These are phyloP conservation scores for Apiotrichum laibachii DNA, from an alignment of 1,284 basidiomycete genomes.

Conservation along the genomic window DNA sequence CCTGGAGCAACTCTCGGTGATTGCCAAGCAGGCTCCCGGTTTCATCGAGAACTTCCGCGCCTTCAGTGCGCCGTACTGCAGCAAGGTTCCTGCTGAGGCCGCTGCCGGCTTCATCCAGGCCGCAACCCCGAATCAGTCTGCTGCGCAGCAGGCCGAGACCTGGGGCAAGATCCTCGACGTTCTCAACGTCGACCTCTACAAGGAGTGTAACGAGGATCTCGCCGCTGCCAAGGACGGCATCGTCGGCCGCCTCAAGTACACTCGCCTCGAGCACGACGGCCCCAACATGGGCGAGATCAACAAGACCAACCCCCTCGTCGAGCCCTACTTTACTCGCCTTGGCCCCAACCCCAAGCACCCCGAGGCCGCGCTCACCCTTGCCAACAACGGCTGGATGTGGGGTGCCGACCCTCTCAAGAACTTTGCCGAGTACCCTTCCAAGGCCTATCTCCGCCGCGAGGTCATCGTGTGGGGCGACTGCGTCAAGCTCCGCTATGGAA, in stretches of 20 bases:
- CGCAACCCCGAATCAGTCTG: slow-evolving; percentile 55
- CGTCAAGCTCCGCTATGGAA: slow-evolving; percentile 92
- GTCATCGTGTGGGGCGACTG: slow-evolving; percentile 98
- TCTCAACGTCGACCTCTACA: slow-evolving; percentile 80
- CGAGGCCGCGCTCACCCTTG: slow-evolving; percentile 70
- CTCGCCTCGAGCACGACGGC: slow-evolving; percentile 73
- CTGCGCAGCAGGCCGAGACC: slow-evolving; percentile 58
- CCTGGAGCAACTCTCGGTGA: slow-evolving; percentile 65
- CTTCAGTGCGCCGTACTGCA: slow-evolving; percentile 66
- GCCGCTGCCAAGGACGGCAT: slow-evolving; percentile 69
- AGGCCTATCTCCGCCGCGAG: slow-evolving; percentile 90
- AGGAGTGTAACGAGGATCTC: slow-evolving; percentile 80
- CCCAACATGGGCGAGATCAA: slow-evolving; percentile 81
- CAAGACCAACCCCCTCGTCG: slow-evolving; percentile 72
- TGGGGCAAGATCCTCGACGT: slow-evolving; percentile 78
- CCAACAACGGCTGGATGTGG: slow-evolving; percentile 99
- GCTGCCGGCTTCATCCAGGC: slow-evolving; percentile 65
- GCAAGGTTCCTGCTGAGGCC: slow-evolving; percentile 65
- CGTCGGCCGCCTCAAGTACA: slow-evolving; percentile 72
- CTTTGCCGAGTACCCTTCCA: slow-evolving; percentile 93
- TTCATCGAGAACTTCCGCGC: slow-evolving; percentile 62
- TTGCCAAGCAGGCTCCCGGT: slow-evolving; percentile 57
- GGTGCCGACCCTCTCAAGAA: slow-evolving; percentile 89
- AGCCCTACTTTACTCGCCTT: slow-evolving; percentile 84
- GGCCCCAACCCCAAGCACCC: slow-evolving; percentile 61